Base-by-base conservation (phyloP, 805 yeast genomes). In the Debaryomyces maramus region DNA sequence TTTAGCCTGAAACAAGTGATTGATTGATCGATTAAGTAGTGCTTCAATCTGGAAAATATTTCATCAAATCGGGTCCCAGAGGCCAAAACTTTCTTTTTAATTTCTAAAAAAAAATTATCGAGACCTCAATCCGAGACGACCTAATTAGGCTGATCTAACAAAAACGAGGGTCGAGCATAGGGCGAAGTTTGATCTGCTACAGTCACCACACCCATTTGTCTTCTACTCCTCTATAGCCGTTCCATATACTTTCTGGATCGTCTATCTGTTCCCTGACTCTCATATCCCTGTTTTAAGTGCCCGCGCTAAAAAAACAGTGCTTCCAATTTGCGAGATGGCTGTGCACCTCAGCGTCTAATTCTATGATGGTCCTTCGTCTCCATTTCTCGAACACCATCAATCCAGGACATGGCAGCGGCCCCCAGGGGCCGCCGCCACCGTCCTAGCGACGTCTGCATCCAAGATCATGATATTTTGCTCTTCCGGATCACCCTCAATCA, bases 51-150 rank as follows among this genome's bases (percentile, higher is more conserved):
- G 41, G 41, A 32, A 18, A 28, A 14, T 32, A 38, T 38, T 38
- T 38, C 31, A 26, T 31, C 41, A 38, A 38, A 38, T 38, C 41
- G 36, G 41, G 41, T n/a, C 28, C 28, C 15, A 15, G 13, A 24
- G 13, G 13, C 28, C 13, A n/a, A n/a, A n/a, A n/a, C 13, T 24
- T 24, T 24, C 28, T 24, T 24, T 24, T 24, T 24, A 24, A 24
- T 24, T 24, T n/a, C 28, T 15, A 2, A n/a, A n/a, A n/a, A n/a
- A 24, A 24, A 22, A 24, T n/a, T n/a, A n/a, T 24, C 28, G 28
- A 24, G 28, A 15, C n/a, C 13, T 24, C 11, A 24, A 24, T n/a
- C 28, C 28, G 13, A 24, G 28, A 10, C 28, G 11, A 13, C 28
- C 28, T 24, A 24, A 24, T 24, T 10, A 24, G 28, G 28, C 9